A percentile compares a stretch with the other conserved stretches of the same genome.
Conservation (phyloP, 768 basidiomycete genomes). For the Serendipita indica region DNA sequence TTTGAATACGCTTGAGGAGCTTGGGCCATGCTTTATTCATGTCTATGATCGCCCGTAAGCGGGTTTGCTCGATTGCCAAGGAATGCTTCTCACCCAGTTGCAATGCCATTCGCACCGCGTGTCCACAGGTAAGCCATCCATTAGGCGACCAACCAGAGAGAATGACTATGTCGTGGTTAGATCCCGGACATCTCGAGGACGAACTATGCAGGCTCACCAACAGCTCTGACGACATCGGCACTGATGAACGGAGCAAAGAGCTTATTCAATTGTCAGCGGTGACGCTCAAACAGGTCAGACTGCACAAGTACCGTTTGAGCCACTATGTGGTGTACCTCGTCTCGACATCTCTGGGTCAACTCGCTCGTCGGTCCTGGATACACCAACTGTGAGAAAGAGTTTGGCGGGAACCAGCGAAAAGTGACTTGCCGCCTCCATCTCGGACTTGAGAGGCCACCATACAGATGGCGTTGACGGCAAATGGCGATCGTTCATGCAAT, state of each 20-base stretch:
- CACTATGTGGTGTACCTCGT: slow-evolving; percentile 65
- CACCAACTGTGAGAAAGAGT: not conserved
- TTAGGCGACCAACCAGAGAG: slow-evolving; percentile 92
- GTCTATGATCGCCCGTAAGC: slow-evolving; percentile 28
- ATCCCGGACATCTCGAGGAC: too few species aligned
- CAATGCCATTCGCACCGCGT: slow-evolving; percentile 95
- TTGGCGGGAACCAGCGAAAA: slow-evolving; percentile 11
- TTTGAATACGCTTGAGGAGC: slow-evolving; percentile 63
- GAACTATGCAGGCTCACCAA: slow-evolving; percentile 49
- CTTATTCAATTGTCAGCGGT: slow-evolving; percentile 38
- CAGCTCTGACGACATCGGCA: slow-evolving; percentile 81
- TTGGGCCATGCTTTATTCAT: slow-evolving; percentile 88
- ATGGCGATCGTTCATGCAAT: slow-evolving; percentile 78
- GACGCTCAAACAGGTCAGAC: not conserved
- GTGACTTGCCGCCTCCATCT: slow-evolving; percentile 68
- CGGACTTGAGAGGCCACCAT: slow-evolving; percentile 85
- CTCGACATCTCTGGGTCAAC: slow-evolving; percentile 51
- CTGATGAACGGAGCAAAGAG: slow-evolving; percentile 76
- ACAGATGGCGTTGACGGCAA: slow-evolving; percentile 83
- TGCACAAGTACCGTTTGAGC: not conserved
- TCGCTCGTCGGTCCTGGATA: slow-evolving; percentile 56
- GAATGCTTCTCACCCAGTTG: slow-evolving; percentile 53
- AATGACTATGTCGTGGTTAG: slow-evolving; percentile 38
- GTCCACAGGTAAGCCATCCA: slow-evolving; percentile 89
- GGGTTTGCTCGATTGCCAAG: not conserved